These are phyloP conservation scores for Xanthoparmelia taractica DNA, from an alignment of 495 filamentous ascomycete genomes.

Conservation along the genomic window DNA sequence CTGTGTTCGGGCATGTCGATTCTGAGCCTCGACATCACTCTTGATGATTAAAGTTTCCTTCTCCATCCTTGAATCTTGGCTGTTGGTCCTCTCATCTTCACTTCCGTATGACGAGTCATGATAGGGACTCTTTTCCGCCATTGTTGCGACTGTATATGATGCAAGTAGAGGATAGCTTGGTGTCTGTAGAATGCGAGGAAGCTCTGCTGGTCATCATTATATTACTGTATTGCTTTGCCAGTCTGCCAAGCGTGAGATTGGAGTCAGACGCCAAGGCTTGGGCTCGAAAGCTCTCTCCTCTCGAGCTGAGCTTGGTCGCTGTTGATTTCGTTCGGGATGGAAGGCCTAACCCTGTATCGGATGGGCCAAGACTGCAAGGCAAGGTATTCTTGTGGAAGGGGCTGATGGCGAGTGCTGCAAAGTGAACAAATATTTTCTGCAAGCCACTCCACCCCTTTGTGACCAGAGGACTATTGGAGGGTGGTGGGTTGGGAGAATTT, in stretches of 20 bases:
- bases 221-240: no score
- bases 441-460: neutral
- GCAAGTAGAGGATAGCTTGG: neutral
- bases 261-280: neutral
- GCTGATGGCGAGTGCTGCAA: slow-evolving; percentile 1
- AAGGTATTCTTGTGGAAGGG: neutral
- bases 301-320: neutral
- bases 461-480: no score
- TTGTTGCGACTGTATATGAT: neutral
- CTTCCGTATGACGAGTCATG: slow-evolving; percentile 4
- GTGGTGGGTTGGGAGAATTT: no score
- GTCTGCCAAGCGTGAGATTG: neutral
- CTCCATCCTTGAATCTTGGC: slow-evolving; percentile 1
- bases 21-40: slow-evolving; percentile 10
- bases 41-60: neutral
- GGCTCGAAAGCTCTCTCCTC: no score
- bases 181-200: neutral
- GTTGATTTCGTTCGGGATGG: neutral
- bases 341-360: neutral
- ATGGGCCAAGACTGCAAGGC: neutral
- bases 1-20: neutral
- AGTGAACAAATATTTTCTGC: neutral
- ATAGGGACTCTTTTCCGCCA: slow-evolving; percentile 3
- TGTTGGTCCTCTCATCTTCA: slow-evolving; percentile 4
- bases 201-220: neutral